Base-by-base conservation (phyloP, 2,329 filamentous ascomycete genomes). In the Aspergillus sp. region DNA sequence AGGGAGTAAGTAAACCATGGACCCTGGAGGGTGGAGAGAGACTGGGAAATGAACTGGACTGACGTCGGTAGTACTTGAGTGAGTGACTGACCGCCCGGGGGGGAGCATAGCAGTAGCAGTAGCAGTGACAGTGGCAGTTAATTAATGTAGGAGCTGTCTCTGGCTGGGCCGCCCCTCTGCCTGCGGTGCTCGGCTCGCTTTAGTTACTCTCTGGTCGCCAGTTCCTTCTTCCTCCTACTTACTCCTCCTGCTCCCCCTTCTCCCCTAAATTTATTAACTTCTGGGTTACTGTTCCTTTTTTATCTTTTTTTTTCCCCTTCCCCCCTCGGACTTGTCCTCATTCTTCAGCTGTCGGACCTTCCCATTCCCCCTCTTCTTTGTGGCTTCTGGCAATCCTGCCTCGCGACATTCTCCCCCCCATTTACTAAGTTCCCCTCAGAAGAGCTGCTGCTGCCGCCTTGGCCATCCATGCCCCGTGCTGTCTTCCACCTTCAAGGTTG, bases 401-500 rank as follows among this genome's bases (percentile, higher is more conserved):
- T 15, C 53, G 38, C 21, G 30, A 32, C 30, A 30, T 41, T 27
- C 25, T 27, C 49, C 42, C 49, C 42, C 57, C 32, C 50, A 38
- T 48, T 50, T 50, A 19, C 51, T 44, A 47, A 39, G 32, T 39
- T 44, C 41, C 48, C 54, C 51, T 52, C 39, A 58, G 60, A 66
- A 66, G 58, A 58, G 53, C 53, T 55, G 49, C 59, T 63, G 52
- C 59, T 63, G 52, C 60, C 64, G 66, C 64, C 64, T 69, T 62
- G 60, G 62, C 62, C 58, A 65, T 68, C 64, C 59, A 74, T 72
- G 70, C 66, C 62, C 32, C 66, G 70, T 71, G 62, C 64, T 61
- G 53, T 64, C 65, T 64, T 65, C 65, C 61, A 58, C 59, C 57
- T 68, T 11, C 2, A 36, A 66, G 65, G 54, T 58, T 63, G 60